These are phyloP conservation scores for Alternaria dauci DNA, from an alignment of 2,329 filamentous ascomycete genomes.

Conservation along the genomic window DNA sequence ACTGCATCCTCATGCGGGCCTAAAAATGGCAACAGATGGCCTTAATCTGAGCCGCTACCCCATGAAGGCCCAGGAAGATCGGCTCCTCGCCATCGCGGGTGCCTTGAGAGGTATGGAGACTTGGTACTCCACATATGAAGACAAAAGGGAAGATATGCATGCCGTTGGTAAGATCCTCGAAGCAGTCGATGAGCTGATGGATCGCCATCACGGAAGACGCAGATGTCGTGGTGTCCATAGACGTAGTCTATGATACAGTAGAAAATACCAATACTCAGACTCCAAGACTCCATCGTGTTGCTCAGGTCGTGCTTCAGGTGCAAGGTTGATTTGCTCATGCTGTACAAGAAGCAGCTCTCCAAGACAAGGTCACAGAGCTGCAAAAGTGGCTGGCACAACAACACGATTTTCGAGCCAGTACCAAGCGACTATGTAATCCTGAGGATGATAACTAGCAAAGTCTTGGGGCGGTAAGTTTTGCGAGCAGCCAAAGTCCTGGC, in stretches of 20 bases:
- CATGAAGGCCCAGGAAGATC: not conserved
- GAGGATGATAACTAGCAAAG: constrained; percentile 47
- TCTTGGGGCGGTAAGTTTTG: constrained; percentile 55
- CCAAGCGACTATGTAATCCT: constrained; percentile 52
- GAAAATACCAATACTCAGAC: not conserved
- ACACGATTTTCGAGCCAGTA: constrained; percentile 53
- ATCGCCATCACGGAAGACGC: not conserved
- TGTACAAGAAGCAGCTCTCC: constrained; percentile 39
- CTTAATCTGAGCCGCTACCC: not conserved
- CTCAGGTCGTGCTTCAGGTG: not conserved
- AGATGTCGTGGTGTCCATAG: not conserved
- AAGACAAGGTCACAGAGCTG: constrained; percentile 56
- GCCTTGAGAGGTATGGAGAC: not conserved
- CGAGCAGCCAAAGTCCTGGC: not conserved
- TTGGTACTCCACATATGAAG: not conserved
- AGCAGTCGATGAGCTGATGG: not conserved
- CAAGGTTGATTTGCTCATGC: not conserved
- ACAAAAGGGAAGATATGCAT: not conserved
- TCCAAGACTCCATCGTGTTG: not conserved
- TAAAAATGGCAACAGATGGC: not conserved
- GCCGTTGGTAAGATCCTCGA: not conserved
- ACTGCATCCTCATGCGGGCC: not conserved
- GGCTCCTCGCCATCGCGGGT: not conserved
- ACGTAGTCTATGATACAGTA: not conserved
- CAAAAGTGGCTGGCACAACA: constrained; percentile 62